Conservation (phyloP, 1,284 basidiomycete species). For the Coriolopsis trogii region DNA sequence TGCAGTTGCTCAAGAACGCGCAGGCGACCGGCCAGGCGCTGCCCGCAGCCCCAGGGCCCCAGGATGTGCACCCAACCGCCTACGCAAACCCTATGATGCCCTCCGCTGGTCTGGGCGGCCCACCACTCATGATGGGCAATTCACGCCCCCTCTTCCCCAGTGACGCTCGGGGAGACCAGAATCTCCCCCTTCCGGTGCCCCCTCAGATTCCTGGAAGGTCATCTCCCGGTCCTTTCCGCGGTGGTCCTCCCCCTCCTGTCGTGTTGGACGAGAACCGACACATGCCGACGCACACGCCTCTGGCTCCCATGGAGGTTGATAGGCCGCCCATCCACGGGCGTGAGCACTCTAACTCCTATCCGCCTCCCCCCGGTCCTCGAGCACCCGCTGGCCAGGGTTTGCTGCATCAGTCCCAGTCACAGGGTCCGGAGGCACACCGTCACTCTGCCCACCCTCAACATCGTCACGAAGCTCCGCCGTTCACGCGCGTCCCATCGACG, state of each 20-base stretch:
- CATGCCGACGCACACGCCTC: conserved; percentile 63
- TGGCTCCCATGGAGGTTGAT: conserved; percentile 87
- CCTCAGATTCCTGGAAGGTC: conserved; percentile 51
- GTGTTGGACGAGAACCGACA: conserved; percentile 73
- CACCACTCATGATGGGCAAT: conserved; percentile 57
- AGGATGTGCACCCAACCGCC: conserved; percentile 94
- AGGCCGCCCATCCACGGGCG: conserved; percentile 55
- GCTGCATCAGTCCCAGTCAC: conserved; percentile 65
- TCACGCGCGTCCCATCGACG: conserved; percentile 51
- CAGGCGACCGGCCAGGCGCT: conserved; percentile 80
- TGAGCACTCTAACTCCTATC: conserved; percentile 49
- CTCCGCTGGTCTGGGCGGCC: conserved; percentile 61
- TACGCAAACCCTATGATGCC: conserved; percentile 79
- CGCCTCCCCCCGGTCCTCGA: conserved; percentile 39
- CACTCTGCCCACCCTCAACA: conserved; percentile 41
- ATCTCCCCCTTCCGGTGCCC: conserved; percentile 62
- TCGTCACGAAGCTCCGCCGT: conserved; percentile 56
- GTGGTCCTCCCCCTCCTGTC: conserved; percentile 78
- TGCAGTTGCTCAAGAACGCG: conserved; percentile 79
- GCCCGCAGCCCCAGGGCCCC: conserved; percentile 85
- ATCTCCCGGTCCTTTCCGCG: conserved; percentile 72
- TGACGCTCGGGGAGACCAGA: conserved; percentile 61
- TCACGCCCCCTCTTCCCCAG: conserved; percentile 56
- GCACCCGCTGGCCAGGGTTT: conserved; percentile 56
- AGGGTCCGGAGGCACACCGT: conserved; percentile 50